Evolutionary conservation across 371 early-diverging fungal genomes (phyloP).

Genomic region (Capillidium heterosporum): DNA sequence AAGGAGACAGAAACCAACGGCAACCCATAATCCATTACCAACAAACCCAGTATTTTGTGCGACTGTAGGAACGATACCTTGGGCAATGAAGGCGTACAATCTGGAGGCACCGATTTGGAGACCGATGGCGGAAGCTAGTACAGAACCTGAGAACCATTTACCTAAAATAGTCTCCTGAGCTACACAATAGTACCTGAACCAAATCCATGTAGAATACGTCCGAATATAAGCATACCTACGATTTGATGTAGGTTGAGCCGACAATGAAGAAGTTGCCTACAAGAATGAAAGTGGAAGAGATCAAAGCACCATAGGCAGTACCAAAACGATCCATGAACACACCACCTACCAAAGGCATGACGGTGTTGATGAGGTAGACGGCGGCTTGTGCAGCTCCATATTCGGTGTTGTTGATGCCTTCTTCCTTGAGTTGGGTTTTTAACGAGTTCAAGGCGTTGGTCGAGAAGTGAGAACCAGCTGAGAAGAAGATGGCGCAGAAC

Average conservation of each 20-base stretch:
- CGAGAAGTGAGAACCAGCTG: constrained; percentile 10
- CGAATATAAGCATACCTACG: constrained; percentile 23
- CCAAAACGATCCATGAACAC: constrained; percentile 11
- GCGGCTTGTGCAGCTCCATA: constrained; percentile 28
- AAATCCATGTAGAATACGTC: constrained; percentile 26
- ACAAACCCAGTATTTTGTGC: constrained; percentile 20
- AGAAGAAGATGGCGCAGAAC: constrained; percentile 8
- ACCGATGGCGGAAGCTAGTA: constrained; percentile 19
- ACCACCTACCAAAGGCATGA: constrained; percentile 25
- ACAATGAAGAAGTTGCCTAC: constrained; percentile 23
- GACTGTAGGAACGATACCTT: constrained; percentile 21
- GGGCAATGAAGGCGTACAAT: constrained; percentile 25
- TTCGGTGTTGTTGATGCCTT: constrained; percentile 20
- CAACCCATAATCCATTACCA: constrained; percentile 30
- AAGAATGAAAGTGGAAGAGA: constrained; percentile 7
- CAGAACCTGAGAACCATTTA: constrained; percentile 29
- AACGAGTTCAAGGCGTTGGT: constrained; percentile 7
- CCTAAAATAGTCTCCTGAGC: constrained; percentile 34
- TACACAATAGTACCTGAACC: constrained; percentile 31
- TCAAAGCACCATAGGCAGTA: constrained; percentile 10
- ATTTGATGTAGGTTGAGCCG: constrained; percentile 17
- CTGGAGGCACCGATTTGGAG: constrained; percentile 30
- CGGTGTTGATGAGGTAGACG: constrained; percentile 27
- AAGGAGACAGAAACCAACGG: constrained; percentile 22
- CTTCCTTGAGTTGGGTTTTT: constrained; percentile 5